Conservation (phyloP, 1,284 basidiomycete species). For the Spongispora temasekensis region DNA sequence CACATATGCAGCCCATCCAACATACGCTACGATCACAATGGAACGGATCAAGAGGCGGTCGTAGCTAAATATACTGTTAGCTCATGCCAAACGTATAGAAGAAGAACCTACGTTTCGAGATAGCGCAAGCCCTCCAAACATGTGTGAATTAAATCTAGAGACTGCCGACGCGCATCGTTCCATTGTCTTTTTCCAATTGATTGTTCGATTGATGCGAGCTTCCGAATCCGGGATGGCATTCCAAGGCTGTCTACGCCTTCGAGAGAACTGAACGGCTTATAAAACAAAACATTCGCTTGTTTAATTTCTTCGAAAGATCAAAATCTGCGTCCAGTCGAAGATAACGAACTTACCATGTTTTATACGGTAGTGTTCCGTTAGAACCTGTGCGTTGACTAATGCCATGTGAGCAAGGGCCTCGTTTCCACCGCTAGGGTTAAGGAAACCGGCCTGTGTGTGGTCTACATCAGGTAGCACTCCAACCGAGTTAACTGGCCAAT, state of each 20-base stretch:
- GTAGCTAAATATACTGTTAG: conserved; percentile 47
- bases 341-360: conserved; percentile 63
- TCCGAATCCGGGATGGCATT: conserved; percentile 23
- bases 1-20: conserved; percentile 76
- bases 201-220: conserved; percentile 45
- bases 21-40: conserved; percentile 74
- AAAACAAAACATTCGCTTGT: conserved; percentile 55
- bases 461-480: conserved; percentile 74
- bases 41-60: conserved; percentile 73
- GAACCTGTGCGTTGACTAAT: conserved; percentile 72
- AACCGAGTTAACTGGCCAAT: conserved; percentile 78
- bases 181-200: conserved; percentile 49
- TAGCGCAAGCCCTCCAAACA: conserved; percentile 75
- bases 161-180: conserved; percentile 50
- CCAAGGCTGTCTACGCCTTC: conserved; percentile 30
- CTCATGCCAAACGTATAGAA: neutral
- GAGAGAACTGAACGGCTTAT: conserved; percentile 57
- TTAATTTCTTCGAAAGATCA: conserved; percentile 55
- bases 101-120: conserved; percentile 64
- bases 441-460: conserved; percentile 54
- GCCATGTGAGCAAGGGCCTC: conserved; percentile 55
- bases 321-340: conserved; percentile 1
- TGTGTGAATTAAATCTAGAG: conserved; percentile 56
- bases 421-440: conserved; percentile 41
- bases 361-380: conserved; percentile 79